These are phyloP conservation scores for Sporisorium reilianum DNA, from an alignment of 1,284 basidiomycete genomes.

Conservation along the genomic window DNA sequence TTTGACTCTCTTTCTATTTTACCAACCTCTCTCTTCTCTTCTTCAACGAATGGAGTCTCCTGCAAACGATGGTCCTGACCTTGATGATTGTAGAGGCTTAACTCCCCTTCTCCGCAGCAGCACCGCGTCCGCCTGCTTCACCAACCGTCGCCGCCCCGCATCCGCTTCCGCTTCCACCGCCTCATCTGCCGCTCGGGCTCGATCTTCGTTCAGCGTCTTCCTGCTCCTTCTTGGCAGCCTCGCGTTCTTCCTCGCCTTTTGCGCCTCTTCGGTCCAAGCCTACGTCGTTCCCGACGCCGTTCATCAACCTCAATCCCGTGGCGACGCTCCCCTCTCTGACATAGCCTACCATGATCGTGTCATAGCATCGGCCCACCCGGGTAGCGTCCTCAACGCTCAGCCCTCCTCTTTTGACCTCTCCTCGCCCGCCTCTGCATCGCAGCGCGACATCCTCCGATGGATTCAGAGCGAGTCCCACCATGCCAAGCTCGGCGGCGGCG, in stretches of 20 bases:
- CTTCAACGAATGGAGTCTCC: constrained; percentile 49
- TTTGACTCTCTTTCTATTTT: neutral
- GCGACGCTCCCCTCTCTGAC: constrained; percentile 11
- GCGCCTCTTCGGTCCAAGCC: constrained; percentile 20
- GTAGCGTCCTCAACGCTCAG: constrained; percentile 14
- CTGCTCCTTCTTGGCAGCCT: constrained; percentile 19
- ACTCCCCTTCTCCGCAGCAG: constrained; percentile 28
- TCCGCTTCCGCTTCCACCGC: neutral
- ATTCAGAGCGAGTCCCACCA: constrained; percentile 18
- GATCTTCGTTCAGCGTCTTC: constrained; percentile 8
- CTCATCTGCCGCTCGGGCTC: neutral
- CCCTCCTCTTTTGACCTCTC: constrained; percentile 13
- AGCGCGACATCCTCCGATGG: constrained; percentile 24
- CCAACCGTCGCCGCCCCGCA: constrained; percentile 20
- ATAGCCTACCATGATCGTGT: constrained; percentile 46
- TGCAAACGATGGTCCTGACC: constrained; percentile 45
- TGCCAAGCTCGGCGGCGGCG: neutral
- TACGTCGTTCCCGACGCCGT: constrained; percentile 30
- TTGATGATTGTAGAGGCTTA: constrained; percentile 56
- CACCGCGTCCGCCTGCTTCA: constrained; percentile 44
- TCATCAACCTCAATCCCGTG: constrained; percentile 6
- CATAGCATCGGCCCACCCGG: constrained; percentile 18
- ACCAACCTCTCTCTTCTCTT: too few species aligned
- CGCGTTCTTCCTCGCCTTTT: constrained; percentile 16
- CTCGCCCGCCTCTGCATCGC: neutral